A percentile compares a stretch with the other conserved stretches of the same genome.
Conservation (phyloP, 2,329 filamentous ascomycete genomes). For the Xylaria polymorpha region DNA sequence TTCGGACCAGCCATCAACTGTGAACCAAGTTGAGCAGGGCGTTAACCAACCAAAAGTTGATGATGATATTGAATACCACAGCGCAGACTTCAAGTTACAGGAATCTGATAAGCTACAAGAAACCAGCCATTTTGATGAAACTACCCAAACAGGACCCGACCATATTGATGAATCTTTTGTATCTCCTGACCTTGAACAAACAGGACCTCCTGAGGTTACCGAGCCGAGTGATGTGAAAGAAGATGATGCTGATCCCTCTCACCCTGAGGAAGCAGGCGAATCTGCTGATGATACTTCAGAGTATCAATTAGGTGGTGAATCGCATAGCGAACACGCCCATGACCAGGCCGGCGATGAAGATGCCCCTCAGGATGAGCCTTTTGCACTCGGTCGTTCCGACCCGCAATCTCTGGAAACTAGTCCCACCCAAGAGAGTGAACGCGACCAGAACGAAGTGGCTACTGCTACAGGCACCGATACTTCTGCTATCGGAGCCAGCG, state of each 20-base stretch:
- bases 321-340: slow-evolving; percentile 41
- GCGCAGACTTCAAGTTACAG: neutral
- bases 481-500: slow-evolving; percentile 3
- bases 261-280: slow-evolving; percentile 28
- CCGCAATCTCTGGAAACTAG: slow-evolving; percentile 21
- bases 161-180: slow-evolving; percentile 15
- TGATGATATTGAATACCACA: slow-evolving; percentile 1
- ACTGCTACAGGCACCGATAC: slow-evolving; percentile 1
- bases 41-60: slow-evolving; percentile 3
- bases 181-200: slow-evolving; percentile 18
- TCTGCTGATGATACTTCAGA: slow-evolving; percentile 30
- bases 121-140: slow-evolving; percentile 19
- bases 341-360: slow-evolving; percentile 33
- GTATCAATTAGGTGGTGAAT: slow-evolving; percentile 41
- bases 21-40: slow-evolving; percentile 15
- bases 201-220: slow-evolving; percentile 17
- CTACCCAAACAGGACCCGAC: slow-evolving; percentile 24
- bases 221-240: slow-evolving; percentile 26
- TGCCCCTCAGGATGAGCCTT: slow-evolving; percentile 23
- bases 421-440: slow-evolving; percentile 2
- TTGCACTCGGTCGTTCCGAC: slow-evolving; percentile 14
- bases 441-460: neutral
- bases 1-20: slow-evolving; percentile 1
- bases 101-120: slow-evolving; percentile 24
- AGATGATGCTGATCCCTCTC: slow-evolving; percentile 21